Conservation (phyloP, 2,329 filamentous ascomycete genomes). For the Esteya vermicola region DNA sequence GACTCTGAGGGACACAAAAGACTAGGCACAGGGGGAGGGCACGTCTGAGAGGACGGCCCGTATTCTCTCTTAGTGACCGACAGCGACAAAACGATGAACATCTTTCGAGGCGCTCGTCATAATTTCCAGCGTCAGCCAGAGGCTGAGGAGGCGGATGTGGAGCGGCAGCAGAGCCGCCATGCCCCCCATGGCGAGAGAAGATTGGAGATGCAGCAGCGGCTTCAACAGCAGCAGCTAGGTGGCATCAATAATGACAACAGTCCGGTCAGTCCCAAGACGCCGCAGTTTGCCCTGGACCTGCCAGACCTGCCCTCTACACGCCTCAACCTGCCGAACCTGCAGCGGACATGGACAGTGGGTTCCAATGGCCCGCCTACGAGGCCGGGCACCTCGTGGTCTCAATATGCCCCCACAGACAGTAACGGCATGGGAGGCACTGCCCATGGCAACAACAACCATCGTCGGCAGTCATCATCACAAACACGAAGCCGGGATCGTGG, state of each 20-base stretch:
- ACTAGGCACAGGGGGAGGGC: too few species aligned
- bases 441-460: not conserved
- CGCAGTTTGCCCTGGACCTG: conserved; percentile 23
- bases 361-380: conserved; percentile 17
- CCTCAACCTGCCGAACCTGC: conserved; percentile 26
- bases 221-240: conserved; percentile 9
- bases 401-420: too few species aligned
- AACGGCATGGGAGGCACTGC: not conserved
- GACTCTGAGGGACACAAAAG: too few species aligned
- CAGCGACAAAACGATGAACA: too few species aligned
- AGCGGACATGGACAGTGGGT: conserved; percentile 22
- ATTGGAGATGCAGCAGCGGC: conserved; percentile 6
- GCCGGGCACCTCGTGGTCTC: conserved; percentile 12
- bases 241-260: conserved; percentile 6
- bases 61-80: too few species aligned
- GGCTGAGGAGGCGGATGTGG: conserved; percentile 11
- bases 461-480: too few species aligned
- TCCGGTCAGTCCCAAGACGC: conserved; percentile 29
- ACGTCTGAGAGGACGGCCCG: too few species aligned
- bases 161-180: conserved; percentile 10
- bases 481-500: too few species aligned
- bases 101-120: conserved; percentile 10
- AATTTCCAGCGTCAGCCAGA: conserved; percentile 9
- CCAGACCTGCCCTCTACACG: conserved; percentile 25
- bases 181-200: not conserved